Evolutionary conservation across 2,329 filamentous ascomycete species (phyloP).

Genomic region (Talaromyces sp.): DNA sequence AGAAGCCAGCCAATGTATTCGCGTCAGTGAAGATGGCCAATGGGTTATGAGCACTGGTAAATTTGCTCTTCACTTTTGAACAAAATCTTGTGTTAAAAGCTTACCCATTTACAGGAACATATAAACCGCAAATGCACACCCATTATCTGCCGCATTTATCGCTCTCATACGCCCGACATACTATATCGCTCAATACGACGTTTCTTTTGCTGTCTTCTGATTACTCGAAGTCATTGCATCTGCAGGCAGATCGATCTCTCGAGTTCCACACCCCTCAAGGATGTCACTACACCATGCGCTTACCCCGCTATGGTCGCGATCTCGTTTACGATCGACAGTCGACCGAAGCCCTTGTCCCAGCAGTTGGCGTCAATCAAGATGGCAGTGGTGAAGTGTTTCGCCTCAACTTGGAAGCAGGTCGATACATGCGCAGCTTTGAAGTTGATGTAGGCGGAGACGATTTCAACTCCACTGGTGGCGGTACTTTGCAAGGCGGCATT

Average conservation of each 20-base stretch:
- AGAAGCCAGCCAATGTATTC: constrained; percentile 84
- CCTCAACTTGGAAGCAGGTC: constrained; percentile 82
- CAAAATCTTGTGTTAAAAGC: background rate
- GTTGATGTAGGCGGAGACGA: constrained; percentile 86
- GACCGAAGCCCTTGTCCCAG: constrained; percentile 79
- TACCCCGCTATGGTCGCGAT: constrained; percentile 89
- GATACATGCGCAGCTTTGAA: constrained; percentile 92
- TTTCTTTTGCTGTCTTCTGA: constrained; percentile 85
- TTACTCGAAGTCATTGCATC: constrained; percentile 88
- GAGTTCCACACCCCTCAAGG: constrained; percentile 90
- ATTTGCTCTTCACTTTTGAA: constrained; percentile 6
- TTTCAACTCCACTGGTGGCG: constrained; percentile 57
- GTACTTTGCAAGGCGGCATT: constrained; percentile 80
- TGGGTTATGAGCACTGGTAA: constrained; percentile 94
- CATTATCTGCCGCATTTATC: constrained; percentile 91
- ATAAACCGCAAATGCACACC: constrained; percentile 84
- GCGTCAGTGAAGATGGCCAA: constrained; percentile 89
- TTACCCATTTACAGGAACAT: constrained; percentile 46
- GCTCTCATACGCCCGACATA: constrained; percentile 90
- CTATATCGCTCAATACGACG: constrained; percentile 82
- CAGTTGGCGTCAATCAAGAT: constrained; percentile 80
- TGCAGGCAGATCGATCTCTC: constrained; percentile 84
- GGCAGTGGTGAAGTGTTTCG: constrained; percentile 89
- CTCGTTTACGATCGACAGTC: constrained; percentile 76
- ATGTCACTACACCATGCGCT: constrained; percentile 80